Evolutionary conservation across 805 yeast species (phyloP), one percentile per base, ranked within the genome.

Genomic region (Schwanniomyces yamadae): DNA sequence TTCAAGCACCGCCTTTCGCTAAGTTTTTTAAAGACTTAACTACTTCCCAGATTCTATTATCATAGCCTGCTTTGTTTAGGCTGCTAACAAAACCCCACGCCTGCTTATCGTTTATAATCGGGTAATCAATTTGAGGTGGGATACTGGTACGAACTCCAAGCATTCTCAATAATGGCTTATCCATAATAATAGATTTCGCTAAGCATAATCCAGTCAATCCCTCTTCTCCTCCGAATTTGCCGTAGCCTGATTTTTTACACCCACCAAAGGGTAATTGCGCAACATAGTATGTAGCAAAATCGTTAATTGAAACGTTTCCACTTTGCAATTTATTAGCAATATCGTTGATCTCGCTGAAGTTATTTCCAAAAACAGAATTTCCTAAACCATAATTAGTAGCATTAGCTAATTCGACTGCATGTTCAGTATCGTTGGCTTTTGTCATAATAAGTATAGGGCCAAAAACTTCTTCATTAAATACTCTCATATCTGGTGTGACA

Each of bases 221-320:
- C 69, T 93, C 99, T 56, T 84, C 95, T 31, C 99, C 99, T 15
- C 96, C 96, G 66, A 93, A 93, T 57, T 91, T 91, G 39, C 99
- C 99, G 55, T 89, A 93, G 0, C 99, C 99, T 5, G 95, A 84
- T 30, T 89, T 93, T 48, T 82, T 82, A 18, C 77, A 77, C 20
- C 99, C 99, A 36, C 99, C 99, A 63, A 93, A 93, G 21, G 99
- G 99, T 48, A 93, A 71, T 63, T 93, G 99, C 48, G 96, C 90
- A 23, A 93, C 87, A 54, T 90, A 88, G 55, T 80, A 93, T 0
- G 98, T 91, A 6, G 98, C 99, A 69, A 93, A 93, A 66, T 93
- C 99, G 59, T 93, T 93, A 43, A 93, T 86, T 6, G 99, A 96
- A 31, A 93, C 95, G 54, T 90, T 93, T 16, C 99, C 99, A 28